Percentiles rank a stretch among this genome's conserved stretches.
phyloP scores from a whole-genome alignment of 2,329 filamentous ascomycete species.

The Pseudogymnoascus sp. region DNA sequence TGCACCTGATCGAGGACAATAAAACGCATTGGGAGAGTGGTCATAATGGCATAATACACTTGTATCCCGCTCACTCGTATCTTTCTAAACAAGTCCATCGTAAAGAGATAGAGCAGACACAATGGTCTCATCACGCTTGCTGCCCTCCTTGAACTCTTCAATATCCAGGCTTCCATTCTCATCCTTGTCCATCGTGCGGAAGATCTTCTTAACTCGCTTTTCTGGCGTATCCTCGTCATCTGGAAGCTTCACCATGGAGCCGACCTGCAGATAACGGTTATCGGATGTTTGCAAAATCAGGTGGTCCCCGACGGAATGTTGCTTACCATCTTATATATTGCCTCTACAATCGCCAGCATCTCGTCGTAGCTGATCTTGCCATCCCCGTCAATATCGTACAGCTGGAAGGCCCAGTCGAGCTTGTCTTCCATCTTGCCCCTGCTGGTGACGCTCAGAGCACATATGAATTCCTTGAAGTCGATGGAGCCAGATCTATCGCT shows the following conservation, averaged over 20 bases:
- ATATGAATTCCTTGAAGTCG: slow-evolving; percentile 99
- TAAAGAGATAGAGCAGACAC: slow-evolving; percentile 94
- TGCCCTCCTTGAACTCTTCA: slow-evolving; percentile 98
- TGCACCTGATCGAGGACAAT: neutral
- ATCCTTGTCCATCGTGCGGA: slow-evolving; percentile 99
- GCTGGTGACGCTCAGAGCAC: slow-evolving; percentile 91
- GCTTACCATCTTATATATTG: slow-evolving; percentile 97
- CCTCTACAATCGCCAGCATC: slow-evolving; percentile 97
- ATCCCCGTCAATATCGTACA: slow-evolving; percentile 98
- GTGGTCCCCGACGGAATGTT: neutral
- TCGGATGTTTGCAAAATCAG: neutral
- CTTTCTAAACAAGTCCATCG: slow-evolving; percentile 76
- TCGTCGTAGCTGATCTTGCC: slow-evolving; percentile 99
- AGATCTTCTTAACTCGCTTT: slow-evolving; percentile 97
- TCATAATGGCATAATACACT: slow-evolving; percentile 10
- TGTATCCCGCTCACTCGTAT: neutral
- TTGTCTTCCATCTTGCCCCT: slow-evolving; percentile 99
- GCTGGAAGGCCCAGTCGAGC: slow-evolving; percentile 97
- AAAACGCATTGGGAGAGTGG: slow-evolving; percentile 4
- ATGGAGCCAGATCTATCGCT: slow-evolving; percentile 95
- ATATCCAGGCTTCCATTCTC: slow-evolving; percentile 96
- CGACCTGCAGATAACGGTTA: slow-evolving; percentile 53
- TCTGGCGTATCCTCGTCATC: slow-evolving; percentile 98
- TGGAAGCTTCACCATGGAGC: slow-evolving; percentile 97
- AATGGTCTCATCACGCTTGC: slow-evolving; percentile 97